These are phyloP conservation scores for Punica granatum DNA, from an alignment of 345 rosid species.

Conservation along the genomic window DNA sequence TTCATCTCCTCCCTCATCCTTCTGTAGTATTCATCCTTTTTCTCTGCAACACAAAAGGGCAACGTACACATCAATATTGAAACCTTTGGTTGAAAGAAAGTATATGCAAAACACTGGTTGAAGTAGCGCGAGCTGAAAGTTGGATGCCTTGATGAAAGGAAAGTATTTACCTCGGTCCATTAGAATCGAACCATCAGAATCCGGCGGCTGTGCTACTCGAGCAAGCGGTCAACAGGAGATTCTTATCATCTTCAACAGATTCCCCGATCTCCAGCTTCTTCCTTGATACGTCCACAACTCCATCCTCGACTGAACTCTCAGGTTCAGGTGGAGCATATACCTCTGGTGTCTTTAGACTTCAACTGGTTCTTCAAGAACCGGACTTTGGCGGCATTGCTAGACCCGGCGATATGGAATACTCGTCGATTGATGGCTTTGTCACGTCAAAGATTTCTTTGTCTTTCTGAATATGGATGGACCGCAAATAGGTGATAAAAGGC, in stretches of 20 bases:
- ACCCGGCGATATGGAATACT: conserved; percentile 85
- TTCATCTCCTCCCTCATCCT: conserved; percentile 72
- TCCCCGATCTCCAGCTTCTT: conserved; percentile 29
- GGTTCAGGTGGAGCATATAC: conserved; percentile 27
- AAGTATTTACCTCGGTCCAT: conserved; percentile 61
- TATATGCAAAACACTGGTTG: too few relatives aligned
- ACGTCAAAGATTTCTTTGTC: conserved; percentile 91
- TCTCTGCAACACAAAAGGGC: conserved; percentile 28
- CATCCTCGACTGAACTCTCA: conserved; percentile 19
- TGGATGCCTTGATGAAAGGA: not conserved
- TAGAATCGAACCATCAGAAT: conserved; percentile 22
- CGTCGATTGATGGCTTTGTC: conserved; percentile 51
- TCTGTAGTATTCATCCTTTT: conserved; percentile 47
- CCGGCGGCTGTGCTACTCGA: conserved; percentile 47
- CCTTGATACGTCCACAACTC: conserved; percentile 16
- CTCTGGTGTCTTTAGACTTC: conserved; percentile 26
- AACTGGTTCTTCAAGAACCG: conserved; percentile 48
- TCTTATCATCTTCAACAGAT: conserved; percentile 32
- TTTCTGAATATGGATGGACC: conserved; percentile 69
- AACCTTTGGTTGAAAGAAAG: too few relatives aligned
- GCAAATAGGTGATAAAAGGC: conserved; percentile 78
- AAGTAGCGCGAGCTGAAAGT: not conserved
- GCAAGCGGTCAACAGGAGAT: conserved; percentile 55
- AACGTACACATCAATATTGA: not conserved
- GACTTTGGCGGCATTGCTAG: conserved; percentile 81